Evolutionary conservation across 1,284 basidiomycete species (phyloP).

Genomic region (Neonothopanus nambi): DNA sequence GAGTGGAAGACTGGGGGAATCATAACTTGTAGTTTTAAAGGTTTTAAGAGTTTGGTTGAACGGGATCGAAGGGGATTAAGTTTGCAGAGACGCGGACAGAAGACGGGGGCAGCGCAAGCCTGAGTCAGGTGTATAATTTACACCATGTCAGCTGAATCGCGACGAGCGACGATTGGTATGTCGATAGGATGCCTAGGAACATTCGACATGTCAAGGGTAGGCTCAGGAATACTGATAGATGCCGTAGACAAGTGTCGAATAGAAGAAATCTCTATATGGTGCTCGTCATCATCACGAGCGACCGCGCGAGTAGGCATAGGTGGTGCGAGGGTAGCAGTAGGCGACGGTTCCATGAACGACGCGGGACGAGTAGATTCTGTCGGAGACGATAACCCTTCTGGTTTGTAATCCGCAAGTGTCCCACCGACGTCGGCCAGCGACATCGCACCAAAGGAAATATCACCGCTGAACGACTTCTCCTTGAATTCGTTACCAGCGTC

Average conservation of each 20-base stretch:
- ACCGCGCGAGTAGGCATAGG: constrained; percentile 1
- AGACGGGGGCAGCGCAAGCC: not conserved
- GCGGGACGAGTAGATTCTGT: not conserved
- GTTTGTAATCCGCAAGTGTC: constrained; percentile 35
- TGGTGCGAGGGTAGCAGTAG: constrained; percentile 6
- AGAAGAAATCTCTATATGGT: constrained; percentile 11
- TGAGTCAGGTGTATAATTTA: not conserved
- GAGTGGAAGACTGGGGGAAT: not conserved
- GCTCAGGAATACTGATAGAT: not conserved
- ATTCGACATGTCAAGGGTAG: not conserved
- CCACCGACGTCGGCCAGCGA: constrained; percentile 38
- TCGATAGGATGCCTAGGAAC: not conserved
- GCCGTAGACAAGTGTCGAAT: constrained; percentile 5
- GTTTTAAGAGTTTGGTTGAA: no score
- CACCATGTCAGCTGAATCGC: not conserved
- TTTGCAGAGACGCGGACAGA: no score
- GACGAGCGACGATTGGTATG: not conserved
- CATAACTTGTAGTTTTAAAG: not conserved
- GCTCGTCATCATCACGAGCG: constrained; percentile 1
- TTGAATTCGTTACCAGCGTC: constrained; percentile 27
- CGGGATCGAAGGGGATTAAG: not conserved
- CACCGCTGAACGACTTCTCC: constrained; percentile 29
- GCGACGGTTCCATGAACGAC: constrained; percentile 5
- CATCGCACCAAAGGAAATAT: constrained; percentile 35
- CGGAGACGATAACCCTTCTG: no score